A percentile compares a stretch with the other conserved stretches of the same genome.
These are phyloP conservation scores for Nakazawaea ishiwadae DNA, from an alignment of 805 yeast genomes.

Conservation along the genomic window DNA sequence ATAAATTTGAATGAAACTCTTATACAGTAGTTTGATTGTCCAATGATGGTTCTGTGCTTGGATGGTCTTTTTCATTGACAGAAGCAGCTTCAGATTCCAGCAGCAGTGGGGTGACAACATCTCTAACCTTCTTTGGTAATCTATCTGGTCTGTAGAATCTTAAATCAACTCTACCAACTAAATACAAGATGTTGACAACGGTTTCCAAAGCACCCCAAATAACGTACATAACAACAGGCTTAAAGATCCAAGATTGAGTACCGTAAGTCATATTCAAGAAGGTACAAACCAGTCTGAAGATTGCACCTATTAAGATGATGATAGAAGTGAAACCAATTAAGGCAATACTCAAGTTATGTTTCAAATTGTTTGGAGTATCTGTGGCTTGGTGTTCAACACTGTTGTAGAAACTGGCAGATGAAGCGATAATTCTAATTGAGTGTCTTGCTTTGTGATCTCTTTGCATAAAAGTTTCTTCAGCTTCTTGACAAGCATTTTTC, in stretches of 20 bases:
- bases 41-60: conserved; percentile 4
- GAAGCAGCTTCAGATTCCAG: background rate
- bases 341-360: conserved; percentile 47
- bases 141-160: conserved; percentile 75
- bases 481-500: conserved; percentile 44
- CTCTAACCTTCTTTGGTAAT: conserved; percentile 4
- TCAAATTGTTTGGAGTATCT: conserved; percentile 27
- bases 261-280: conserved; percentile 30
- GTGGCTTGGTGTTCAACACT: conserved; percentile 21
- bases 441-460: conserved; percentile 43
- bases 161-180: conserved; percentile 65
- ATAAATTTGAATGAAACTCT: no score
- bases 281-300: conserved; percentile 44
- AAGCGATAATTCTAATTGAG: conserved; percentile 58
- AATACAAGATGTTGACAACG: conserved; percentile 49
- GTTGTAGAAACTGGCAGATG: conserved; percentile 35
- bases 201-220: conserved; percentile 67
- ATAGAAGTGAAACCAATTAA: conserved; percentile 42
- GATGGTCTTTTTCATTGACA: conserved; percentile 2
- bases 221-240: conserved; percentile 59
- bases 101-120: background rate
- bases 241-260: conserved; percentile 37
- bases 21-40: conserved; percentile 5
- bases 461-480: conserved; percentile 40
- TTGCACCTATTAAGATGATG: conserved; percentile 44